Conservation (phyloP, 257 asterid species). For the Jasminum sambac region DNA sequence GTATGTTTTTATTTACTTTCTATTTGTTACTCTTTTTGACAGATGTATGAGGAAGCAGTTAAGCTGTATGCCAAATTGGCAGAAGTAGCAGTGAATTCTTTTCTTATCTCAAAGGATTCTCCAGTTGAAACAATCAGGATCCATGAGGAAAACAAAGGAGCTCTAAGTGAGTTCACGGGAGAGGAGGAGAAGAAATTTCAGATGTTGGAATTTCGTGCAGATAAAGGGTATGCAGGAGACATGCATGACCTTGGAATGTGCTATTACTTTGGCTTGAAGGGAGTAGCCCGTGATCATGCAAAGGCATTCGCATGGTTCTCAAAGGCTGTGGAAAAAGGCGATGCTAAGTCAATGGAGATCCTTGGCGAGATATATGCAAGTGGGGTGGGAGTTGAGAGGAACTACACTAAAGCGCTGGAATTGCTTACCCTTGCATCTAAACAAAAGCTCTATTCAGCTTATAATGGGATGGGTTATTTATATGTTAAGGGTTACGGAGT, state of each 20-base stretch:
- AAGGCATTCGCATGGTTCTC: conserved; percentile 91
- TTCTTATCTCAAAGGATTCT: conserved; percentile 88
- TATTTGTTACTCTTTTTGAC: conserved; percentile 18
- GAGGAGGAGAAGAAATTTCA: conserved; percentile 99
- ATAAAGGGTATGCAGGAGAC: conserved; percentile 92
- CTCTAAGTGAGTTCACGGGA: conserved; percentile 89
- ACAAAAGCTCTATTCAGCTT: conserved; percentile 89
- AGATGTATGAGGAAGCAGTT: conserved; percentile 96
- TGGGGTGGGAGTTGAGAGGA: conserved; percentile 96
- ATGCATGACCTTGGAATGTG: conserved; percentile 91
- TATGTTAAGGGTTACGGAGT: conserved; percentile 96
- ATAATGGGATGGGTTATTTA: conserved; percentile 96
- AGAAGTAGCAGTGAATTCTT: conserved; percentile 88
- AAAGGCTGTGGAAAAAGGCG: conserved; percentile 93
- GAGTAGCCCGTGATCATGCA: conserved; percentile 85
- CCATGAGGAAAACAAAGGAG: conserved; percentile 98
- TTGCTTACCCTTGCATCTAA: conserved; percentile 93
- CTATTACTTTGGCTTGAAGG: conserved; percentile 95
- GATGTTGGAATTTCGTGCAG: conserved; percentile 93
- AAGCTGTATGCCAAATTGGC: conserved; percentile 92
- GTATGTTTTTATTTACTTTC: not conserved
- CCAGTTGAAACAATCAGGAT: conserved; percentile 94
- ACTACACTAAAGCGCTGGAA: conserved; percentile 89
- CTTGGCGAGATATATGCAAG: conserved; percentile 97
- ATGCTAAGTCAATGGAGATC: conserved; percentile 96